Base-by-base conservation (phyloP, 2,329 filamentous ascomycete species). In the Coniochaeta prunicola region DNA sequence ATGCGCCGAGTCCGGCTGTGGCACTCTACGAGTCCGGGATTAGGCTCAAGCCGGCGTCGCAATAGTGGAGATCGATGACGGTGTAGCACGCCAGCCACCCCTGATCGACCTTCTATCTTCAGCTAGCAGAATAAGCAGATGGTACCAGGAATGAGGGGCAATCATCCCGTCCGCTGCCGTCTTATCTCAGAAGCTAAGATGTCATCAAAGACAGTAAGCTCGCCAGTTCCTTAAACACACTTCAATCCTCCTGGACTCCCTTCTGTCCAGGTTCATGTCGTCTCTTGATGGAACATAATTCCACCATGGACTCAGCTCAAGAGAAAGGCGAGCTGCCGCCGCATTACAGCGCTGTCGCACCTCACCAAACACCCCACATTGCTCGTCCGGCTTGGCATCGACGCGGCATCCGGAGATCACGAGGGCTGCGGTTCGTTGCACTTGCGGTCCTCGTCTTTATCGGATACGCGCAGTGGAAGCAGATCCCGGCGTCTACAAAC, bases 401-500 rank as follows among this genome's bases (percentile, higher is more conserved):
- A 53, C 64, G 66, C 26, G 45, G 24, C 24, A 58, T 76, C 36
- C 75, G 79, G 57, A 75, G 78, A 38, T 78, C 76, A 10, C 74
- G 78, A 36, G 72, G 69, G 2, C 62, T 81, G 57, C 75, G 75
- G 42, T 65, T 79, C 58, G 66, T 79, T 45, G 74, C 69, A 7
- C 62, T 83, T 6, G 74, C 74, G 9, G 80, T 76, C 62, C 70
- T 84, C n/a, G 71, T 70, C 31, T 80, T 83, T 61, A 78, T 77
- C 58, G 76, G 71, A 38, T 77, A 74, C 60, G 73, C 74, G 5
- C 75, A 77, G 60, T 78, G 75, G 75, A 69, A 59, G 59, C 74
- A 77, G 62, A 65, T 77, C 24, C 63, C 64, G 6, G 33, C 65
- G 10, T 45, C 36, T 13, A 38, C 57, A 30, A 30, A 34, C 21